phyloP scores from a whole-genome alignment of 805 yeast species.

The Nakazawaea populi region DNA sequence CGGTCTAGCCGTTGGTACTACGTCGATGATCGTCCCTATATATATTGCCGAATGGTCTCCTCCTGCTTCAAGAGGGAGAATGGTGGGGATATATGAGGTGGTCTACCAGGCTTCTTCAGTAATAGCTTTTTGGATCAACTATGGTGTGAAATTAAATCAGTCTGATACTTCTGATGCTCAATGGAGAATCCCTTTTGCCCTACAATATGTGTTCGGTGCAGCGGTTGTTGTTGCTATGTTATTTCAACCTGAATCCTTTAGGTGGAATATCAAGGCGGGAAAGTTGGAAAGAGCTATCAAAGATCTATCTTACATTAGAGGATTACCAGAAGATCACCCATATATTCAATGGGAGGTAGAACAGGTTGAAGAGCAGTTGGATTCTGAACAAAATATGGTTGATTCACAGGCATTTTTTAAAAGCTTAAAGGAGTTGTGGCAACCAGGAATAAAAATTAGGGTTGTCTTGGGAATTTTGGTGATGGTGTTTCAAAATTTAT shows the following conservation, averaged over 20 bases:
- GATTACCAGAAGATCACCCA: conserved; percentile 29
- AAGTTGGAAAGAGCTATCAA: conserved; percentile 27
- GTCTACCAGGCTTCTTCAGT: conserved; percentile 44
- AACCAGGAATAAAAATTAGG: conserved; percentile 27
- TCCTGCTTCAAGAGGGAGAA: conserved; percentile 36
- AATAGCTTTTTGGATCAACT: conserved; percentile 44
- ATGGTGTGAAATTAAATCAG: conserved; percentile 32
- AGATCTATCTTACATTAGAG: conserved; percentile 32
- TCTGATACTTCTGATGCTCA: conserved; percentile 27
- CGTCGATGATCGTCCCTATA: conserved; percentile 43
- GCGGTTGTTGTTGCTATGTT: conserved; percentile 31
- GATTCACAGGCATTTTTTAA: conserved; percentile 15
- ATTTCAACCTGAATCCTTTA: conserved; percentile 39
- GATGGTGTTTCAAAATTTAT: conserved; percentile 38
- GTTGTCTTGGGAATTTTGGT: conserved; percentile 26
- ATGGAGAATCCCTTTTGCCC: conserved; percentile 43
- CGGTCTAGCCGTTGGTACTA: conserved; percentile 49
- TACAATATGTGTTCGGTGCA: conserved; percentile 30
- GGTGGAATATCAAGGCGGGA: conserved; percentile 34
- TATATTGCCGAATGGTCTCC: conserved; percentile 40
- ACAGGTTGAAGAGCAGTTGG: conserved; percentile 22
- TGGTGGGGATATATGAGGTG: conserved; percentile 41
- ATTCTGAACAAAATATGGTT: conserved; percentile 16
- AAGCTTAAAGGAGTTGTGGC: conserved; percentile 4
- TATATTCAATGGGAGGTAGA: conserved; percentile 35